These are phyloP conservation scores for Brassica nigra DNA, from an alignment of 345 rosid genomes.

Conservation along the genomic window DNA sequence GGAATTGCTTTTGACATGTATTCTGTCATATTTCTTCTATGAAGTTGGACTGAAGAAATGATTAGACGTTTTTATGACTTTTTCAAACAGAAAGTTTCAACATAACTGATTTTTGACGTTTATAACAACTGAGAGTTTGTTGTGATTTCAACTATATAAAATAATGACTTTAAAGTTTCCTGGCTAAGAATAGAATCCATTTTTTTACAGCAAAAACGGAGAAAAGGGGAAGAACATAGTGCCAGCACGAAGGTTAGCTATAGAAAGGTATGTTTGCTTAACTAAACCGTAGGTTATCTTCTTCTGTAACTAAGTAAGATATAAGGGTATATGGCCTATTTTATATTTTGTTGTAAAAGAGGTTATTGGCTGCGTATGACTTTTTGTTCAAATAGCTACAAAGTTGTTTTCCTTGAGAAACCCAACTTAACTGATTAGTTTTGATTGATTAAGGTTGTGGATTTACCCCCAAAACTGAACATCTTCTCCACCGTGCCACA, in stretches of 20 bases:
- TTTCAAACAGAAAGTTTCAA: constrained; percentile 1
- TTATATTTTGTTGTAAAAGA: background rate
- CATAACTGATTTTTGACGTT: background rate
- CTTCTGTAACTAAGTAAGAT: background rate
- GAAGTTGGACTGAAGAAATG: background rate
- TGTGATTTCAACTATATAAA: background rate
- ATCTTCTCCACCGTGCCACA: constrained; percentile 51
- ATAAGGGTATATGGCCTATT: background rate
- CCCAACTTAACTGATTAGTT: background rate
- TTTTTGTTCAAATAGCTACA: background rate
- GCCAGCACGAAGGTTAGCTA: background rate
- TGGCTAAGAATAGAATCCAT: background rate
- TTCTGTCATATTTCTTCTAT: constrained; percentile 9
- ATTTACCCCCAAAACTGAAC: constrained; percentile 63
- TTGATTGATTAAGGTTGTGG: constrained; percentile 64
- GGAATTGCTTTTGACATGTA: background rate
- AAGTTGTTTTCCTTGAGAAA: background rate
- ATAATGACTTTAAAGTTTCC: background rate
- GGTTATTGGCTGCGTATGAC: background rate
- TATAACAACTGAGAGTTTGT: background rate
- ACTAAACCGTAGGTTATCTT: background rate
- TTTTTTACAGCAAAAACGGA: background rate
- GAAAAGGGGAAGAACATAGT: background rate
- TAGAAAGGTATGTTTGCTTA: background rate
- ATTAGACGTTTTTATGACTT: constrained; percentile 9